A percentile compares a stretch with the other conserved stretches of the same genome.
Evolutionary conservation across 1,284 basidiomycete genomes (phyloP).

Genomic region (Exobasidium rhododendri): DNA sequence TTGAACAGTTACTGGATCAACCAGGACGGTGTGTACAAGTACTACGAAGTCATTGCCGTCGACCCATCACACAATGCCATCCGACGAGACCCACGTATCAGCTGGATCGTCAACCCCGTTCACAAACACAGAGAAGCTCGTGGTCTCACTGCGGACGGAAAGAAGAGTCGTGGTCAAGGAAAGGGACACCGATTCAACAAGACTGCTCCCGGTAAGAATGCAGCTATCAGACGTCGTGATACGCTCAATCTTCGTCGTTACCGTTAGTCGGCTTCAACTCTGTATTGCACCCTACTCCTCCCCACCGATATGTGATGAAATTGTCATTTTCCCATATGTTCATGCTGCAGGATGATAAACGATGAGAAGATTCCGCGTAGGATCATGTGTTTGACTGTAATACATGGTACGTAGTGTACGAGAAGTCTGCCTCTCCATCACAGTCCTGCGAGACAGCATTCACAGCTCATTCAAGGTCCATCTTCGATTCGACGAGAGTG

Average conservation of each 20-base stretch:
- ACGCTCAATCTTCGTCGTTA: conserved; percentile 91
- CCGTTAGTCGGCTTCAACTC: conserved; percentile 65
- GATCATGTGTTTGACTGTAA: too few species aligned
- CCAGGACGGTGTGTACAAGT: conserved; percentile 99
- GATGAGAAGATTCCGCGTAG: too few species aligned
- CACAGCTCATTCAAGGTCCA: too few species aligned
- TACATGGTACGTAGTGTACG: too few species aligned
- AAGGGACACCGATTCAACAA: conserved; percentile 96
- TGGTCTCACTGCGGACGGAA: conserved; percentile 93
- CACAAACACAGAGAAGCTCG: conserved; percentile 98
- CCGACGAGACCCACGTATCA: conserved; percentile 89
- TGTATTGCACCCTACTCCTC: background rate
- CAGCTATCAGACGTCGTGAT: conserved; percentile 88
- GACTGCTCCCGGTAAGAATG: conserved; percentile 67
- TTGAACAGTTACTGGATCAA: conserved; percentile 97
- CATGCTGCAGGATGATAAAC: too few species aligned
- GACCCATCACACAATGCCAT: conserved; percentile 90
- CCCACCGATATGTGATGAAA: background rate
- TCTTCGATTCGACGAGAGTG: too few species aligned
- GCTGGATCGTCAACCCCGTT: conserved; percentile 97
- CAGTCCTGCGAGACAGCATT: too few species aligned
- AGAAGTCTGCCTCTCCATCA: too few species aligned
- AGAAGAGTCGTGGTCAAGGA: conserved; percentile 70
- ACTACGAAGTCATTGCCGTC: conserved; percentile 97
- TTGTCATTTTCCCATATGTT: background rate